Base-by-base conservation (phyloP, 2,329 filamentous ascomycete genomes). In the Stagonosporopsis cucurbitacearum region DNA sequence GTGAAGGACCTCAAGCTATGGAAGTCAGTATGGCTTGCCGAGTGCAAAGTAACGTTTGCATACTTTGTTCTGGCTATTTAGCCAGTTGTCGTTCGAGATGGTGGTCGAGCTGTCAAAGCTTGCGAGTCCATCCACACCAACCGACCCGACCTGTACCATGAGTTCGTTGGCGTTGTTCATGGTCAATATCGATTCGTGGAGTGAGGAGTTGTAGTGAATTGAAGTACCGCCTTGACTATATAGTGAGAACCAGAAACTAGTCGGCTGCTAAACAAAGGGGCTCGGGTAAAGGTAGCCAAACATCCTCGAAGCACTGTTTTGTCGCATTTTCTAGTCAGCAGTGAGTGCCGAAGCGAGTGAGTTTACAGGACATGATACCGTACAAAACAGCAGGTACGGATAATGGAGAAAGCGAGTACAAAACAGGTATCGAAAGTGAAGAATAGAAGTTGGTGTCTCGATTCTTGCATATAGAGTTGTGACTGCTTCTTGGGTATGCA, bases 11-110 rank as follows among this genome's bases (percentile, higher is more conserved):
- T 57, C 49, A 3, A 57, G 49, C 54, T 57, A 9, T 3, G 3
- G 23, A 19, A 19, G 9, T 49, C 26, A 57, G 44, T 32, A 25
- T 12, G 8, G 1, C 19, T 6, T 2, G 6, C 12, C 12, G n/a
- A 8, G 15, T 13, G 23, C 11, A 2, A 8, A 20, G n/a, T 9
- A 11, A 2, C 15, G 8, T 12, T 4, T 5, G 25, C 20, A 0
- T 13, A 57, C 54, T 40, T 57, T 52, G 33, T 5, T 45, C 39
- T 49, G 54, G 12, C 15, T 49, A 15, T 23, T 52, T 17, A 52
- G 8, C 54, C 54, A 57, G 37, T 40, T 35, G 17, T 8, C 26
- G 8, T 20, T 5, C 4, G 47, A 46, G 6, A 42, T 30, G n/a
- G 28, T 47, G 6, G 47, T 45, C 5, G 33, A 20, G 3, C 40